Base-by-base conservation (phyloP, 2,329 filamentous ascomycete genomes). In the Chaetoscypha palmicola region DNA sequence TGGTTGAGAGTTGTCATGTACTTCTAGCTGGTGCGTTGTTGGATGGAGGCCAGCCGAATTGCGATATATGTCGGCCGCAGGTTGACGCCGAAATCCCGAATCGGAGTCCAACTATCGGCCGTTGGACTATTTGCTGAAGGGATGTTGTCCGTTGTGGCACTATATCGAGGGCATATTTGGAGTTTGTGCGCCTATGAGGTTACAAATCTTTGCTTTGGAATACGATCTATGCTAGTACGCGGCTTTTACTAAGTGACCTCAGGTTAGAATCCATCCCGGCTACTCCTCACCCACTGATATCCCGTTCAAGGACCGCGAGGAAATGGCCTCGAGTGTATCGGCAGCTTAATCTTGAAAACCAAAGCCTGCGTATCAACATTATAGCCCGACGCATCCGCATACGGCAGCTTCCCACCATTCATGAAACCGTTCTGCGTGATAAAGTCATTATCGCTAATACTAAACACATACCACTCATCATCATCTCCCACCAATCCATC, bases 381-480 rank as follows among this genome's bases (percentile, higher is more conserved):
- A 52, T 66, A 77, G 0, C 77, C 77, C 28, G 70, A 73, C 2
- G 55, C 64, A 58, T 83, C 79, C 4, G 62, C 62, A 53, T 79
- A 83, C 11, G 58, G 57, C 42, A 74, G 69, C 41, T 66, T 62
- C 3, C 77, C 79, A 43, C 64, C 68, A 45, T 82, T 72, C 58
- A 79, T 66, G 47, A 67, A 70, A 1, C 74, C 72, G 60, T 86
- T 68, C 60, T 86, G 81, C 0, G 82, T 86, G 45, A 87, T 79
- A 54, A 86, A 86, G 60, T 88, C 83, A 57, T 88, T 85, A 55
- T 87, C 83, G 45, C 75, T 83, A 38, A 85, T 64, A 10, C 73
- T 76, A 49, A 88, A 75, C 24, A 88, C 59, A 57, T 79, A 86
- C 61, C 77, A 86, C 63, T 85, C 76, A 20, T 76, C 72, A 44